Evolutionary conservation across 2,329 filamentous ascomycete species (phyloP), one percentile per base, ranked within the genome.

Genomic region (Arachnopeziza araneosa): DNA sequence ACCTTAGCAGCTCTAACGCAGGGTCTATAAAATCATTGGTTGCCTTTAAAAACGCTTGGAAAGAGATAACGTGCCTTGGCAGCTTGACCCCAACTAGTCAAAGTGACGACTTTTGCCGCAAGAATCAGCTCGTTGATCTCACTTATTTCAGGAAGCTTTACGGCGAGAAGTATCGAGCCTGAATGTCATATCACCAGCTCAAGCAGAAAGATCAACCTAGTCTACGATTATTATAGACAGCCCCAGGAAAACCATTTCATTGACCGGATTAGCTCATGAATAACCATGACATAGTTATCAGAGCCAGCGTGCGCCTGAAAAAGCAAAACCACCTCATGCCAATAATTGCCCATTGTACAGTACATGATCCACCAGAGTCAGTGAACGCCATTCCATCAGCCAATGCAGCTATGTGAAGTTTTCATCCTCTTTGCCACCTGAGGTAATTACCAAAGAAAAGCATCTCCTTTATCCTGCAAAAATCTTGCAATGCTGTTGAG

Each of bases 341-440:
- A 5, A 14, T 44, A 19, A 44, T 5, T 44, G 36, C 36, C 36
- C 36, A 44, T 14, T 44, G 36, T 44, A 44, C 36, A 44, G 36
- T 44, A 44, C 36, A 44, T 44, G 17, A 44, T 44, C 17, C 36
- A 19, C 36, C 36, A 59, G 57, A 59, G 56, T 59, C 53, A 64
- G 52, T 58, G 54, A 65, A 67, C 64, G 64, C 66, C 63, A 58
- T 50, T 58, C 57, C 56, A 57, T 51, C 30, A 58, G 24, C 54
- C 52, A 50, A 60, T 63, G 55, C 55, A 59, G 26, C 55, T 54
- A 54, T 57, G 32, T 44, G 36, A 44, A 51, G 21, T 54, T 58
- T 55, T 60, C 53, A 52, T 36, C n/a, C 58, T 53, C 21, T 55
- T n/a, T 50, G 54, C 54, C 55, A 52, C 54, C 26, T 55, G 36